Evolutionary conservation across 768 basidiomycete species (phyloP), one percentile per base, ranked within the genome.

Genomic region (Porphyrellus cyaneotinctus): DNA sequence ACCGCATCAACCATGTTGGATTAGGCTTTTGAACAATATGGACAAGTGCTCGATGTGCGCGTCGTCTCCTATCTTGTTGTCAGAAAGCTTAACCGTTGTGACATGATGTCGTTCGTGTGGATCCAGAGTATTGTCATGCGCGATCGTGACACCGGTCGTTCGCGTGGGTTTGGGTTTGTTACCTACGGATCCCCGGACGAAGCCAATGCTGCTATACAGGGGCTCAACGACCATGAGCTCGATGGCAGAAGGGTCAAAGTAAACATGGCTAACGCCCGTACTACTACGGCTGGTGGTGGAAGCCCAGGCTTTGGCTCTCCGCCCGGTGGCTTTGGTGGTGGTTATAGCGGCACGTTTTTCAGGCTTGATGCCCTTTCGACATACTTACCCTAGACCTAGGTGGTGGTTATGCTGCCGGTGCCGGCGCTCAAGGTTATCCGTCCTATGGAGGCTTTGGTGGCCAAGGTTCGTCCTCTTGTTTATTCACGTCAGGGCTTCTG

Each of bases 141-240:
- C 76, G 95, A 98, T 76, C 91, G 94, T 69, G 95, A 97, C 68
- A 97, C 95, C 60, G 90, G 91, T 55, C 91, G 95, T 67, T 95
- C 92, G 58, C 88, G 95, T 68, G 95, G 95, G 66, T 97, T 97
- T 71, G 95, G 95, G 57, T 97, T 97, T 74, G 94, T 97, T 56
- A 94, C 90, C 49, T 94, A 76, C 70, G 70, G 75, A 58, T 67
- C 70, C 43, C 39, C 64, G 13, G 64, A 71, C 28, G 92, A 95
- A 70, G 95, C 95, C 41, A 75, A 87, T 12, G 75, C 76, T 54
- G 93, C 95, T 41, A 95, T 97, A 67, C 54, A 46, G 41, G 74
- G 69, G 37, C 74, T 95, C 69, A 88, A 97, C 74, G 95, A 97
- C 66, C 83, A 87, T 60, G 91, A 95, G 59, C 84, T 98, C 57